phyloP scores from a whole-genome alignment of 192 early-diverging fungal genomes.

The Allomyces javanicus region DNA sequence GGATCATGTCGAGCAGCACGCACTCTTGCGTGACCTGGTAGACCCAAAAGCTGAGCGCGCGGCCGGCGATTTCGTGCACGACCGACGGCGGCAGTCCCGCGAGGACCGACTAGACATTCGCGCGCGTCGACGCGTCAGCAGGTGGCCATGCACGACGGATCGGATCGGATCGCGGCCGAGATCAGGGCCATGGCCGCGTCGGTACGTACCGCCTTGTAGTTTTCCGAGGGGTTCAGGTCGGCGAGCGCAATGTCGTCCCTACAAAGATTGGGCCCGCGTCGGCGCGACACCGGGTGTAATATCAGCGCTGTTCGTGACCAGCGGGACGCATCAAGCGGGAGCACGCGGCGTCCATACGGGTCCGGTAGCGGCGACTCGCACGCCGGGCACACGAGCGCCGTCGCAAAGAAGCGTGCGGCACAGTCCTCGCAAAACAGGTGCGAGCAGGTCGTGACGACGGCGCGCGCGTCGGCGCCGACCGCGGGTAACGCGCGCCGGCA shows the following conservation, averaged over 20 bases:
- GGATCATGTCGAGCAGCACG: constrained; percentile 14
- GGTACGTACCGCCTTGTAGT: constrained; percentile 34
- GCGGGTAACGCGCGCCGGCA: neutral
- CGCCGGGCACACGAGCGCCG: constrained; percentile 35
- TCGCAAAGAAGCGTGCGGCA: constrained; percentile 24
- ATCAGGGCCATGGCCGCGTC: neutral
- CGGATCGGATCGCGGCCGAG: neutral
- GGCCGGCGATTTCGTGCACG: constrained; percentile 42
- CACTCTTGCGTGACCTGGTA: constrained; percentile 43
- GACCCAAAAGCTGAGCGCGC: constrained; percentile 41
- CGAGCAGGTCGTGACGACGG: constrained; percentile 37
- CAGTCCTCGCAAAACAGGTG: constrained; percentile 48
- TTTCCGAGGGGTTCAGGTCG: constrained; percentile 34
- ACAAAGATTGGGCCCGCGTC: neutral
- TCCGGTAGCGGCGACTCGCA: constrained; percentile 29
- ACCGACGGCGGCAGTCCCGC: constrained; percentile 40
- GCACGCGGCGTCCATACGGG: constrained; percentile 26
- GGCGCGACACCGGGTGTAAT: no score
- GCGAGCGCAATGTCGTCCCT: constrained; percentile 35
- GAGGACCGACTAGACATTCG: constrained; percentile 25
- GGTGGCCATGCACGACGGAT: neutral
- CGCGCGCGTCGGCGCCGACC: neutral
- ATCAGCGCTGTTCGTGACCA: no score
- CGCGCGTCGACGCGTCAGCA: neutral
- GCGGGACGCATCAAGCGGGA: no score